Evolutionary conservation across 495 filamentous ascomycete genomes (phyloP).

Genomic region (Hypoxylon subgilvum): DNA sequence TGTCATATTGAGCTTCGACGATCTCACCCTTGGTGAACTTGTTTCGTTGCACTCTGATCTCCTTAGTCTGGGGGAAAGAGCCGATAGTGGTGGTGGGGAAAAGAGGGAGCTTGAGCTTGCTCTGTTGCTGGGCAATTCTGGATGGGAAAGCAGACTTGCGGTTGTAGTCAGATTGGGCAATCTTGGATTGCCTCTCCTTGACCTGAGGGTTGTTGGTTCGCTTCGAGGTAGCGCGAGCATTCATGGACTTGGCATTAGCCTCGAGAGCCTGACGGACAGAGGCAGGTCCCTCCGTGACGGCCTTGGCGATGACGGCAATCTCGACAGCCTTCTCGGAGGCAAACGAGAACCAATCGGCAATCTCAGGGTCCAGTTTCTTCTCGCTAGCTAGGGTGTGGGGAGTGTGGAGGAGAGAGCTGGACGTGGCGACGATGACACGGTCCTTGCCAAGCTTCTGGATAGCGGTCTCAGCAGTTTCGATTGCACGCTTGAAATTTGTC

Average conservation of each 20-base stretch:
- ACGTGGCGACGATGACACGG: slow-evolving; percentile 93
- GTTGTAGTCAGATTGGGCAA: slow-evolving; percentile 85
- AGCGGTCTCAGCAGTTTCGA: slow-evolving; percentile 84
- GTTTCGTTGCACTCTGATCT: slow-evolving; percentile 93
- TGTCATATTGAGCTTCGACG: slow-evolving; percentile 86
- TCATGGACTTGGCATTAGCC: slow-evolving; percentile 90
- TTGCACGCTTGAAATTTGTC: slow-evolving; percentile 92
- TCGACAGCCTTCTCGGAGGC: slow-evolving; percentile 92
- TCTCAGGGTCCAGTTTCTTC: slow-evolving; percentile 92
- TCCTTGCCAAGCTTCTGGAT: slow-evolving; percentile 94
- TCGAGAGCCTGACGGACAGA: slow-evolving; percentile 84
- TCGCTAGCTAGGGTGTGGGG: slow-evolving; percentile 96
- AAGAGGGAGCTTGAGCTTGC: slow-evolving; percentile 84
- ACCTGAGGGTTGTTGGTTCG: slow-evolving; percentile 96
- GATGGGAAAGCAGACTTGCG: slow-evolving; percentile 84
- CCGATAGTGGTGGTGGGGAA: slow-evolving; percentile 99
- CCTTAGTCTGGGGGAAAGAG: slow-evolving; percentile 98
- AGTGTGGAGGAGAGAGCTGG: slow-evolving; percentile 94
- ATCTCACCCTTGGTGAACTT: slow-evolving; percentile 99
- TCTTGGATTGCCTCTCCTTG: slow-evolving; percentile 88
- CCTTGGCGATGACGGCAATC: slow-evolving; percentile 92
- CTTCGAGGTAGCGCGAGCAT: slow-evolving; percentile 84
- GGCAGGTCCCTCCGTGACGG: slow-evolving; percentile 86
- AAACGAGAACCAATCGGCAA: slow-evolving; percentile 98
- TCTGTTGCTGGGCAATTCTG: slow-evolving; percentile 84